phyloP scores from a whole-genome alignment of 768 basidiomycete species.

The Mycena maculata region DNA sequence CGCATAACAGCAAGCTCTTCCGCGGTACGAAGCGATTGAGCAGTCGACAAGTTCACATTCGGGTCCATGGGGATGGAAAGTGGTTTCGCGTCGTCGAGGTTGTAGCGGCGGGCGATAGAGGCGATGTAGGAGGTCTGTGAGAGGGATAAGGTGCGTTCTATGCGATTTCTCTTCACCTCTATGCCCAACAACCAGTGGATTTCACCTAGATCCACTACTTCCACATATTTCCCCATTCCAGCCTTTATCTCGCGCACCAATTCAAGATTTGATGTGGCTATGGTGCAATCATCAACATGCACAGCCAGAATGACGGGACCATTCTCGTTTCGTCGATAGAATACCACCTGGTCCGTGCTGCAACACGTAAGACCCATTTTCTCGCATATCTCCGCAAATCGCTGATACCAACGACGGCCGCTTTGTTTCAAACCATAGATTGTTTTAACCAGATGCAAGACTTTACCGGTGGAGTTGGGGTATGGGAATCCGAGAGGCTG shows the following conservation, averaged over 20 bases:
- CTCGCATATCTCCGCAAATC: neutral
- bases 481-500: neutral
- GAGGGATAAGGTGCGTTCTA: neutral
- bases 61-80: constrained; percentile 1
- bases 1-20: neutral
- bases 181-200: neutral
- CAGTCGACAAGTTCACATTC: neutral
- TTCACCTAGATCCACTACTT: constrained; percentile 5
- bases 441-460: neutral
- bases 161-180: neutral
- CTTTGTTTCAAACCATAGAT: constrained; percentile 13
- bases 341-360: constrained; percentile 2
- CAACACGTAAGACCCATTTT: neutral
- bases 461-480: neutral
- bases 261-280: neutral
- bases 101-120: neutral
- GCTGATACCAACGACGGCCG: neutral
- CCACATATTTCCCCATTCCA: neutral
- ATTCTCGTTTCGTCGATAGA: neutral
- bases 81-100: neutral
- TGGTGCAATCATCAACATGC: neutral
- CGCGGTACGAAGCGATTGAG: neutral
- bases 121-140: neutral
- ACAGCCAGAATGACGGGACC: neutral
- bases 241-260: neutral